phyloP scores from a whole-genome alignment of 352 stramenopile genomes.

The Phytophthora agathidicida region DNA sequence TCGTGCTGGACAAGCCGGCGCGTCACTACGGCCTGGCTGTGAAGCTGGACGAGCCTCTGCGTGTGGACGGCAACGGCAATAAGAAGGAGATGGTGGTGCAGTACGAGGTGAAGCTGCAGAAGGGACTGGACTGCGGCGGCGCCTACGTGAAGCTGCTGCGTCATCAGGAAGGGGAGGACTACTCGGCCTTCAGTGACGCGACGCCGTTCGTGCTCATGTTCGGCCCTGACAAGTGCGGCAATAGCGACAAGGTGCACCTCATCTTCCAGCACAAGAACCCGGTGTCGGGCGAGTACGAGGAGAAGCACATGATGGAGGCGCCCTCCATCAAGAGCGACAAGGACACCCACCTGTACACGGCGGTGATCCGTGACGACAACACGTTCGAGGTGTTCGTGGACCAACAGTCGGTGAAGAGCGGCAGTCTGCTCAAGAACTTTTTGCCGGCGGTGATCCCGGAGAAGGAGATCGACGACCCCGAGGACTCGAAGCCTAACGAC shows the following conservation, averaged over 20 bases:
- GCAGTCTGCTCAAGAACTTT: conserved; percentile 87
- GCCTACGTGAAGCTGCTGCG: conserved; percentile 95
- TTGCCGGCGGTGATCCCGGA: conserved; percentile 83
- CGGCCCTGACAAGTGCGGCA: conserved; percentile 94
- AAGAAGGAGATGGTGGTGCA: conserved; percentile 92
- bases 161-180: conserved; percentile 54
- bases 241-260: conserved; percentile 94
- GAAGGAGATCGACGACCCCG: conserved; percentile 93
- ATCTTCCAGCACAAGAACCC: conserved; percentile 96
- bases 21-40: conserved; percentile 86
- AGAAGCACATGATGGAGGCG: conserved; percentile 92
- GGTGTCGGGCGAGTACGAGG: conserved; percentile 89
- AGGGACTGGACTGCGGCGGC: conserved; percentile 91
- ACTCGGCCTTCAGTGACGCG: conserved; percentile 76
- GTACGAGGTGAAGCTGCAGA: conserved; percentile 95
- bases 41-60: conserved; percentile 68
- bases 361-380: conserved; percentile 90
- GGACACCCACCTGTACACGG: conserved; percentile 92
- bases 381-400: conserved; percentile 94
- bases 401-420: conserved; percentile 79
- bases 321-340: conserved; percentile 85
- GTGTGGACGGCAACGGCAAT: conserved; percentile 64
- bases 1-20: conserved; percentile 74
- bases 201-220: conserved; percentile 97
- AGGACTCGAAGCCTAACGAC: conserved; percentile 92